These are phyloP conservation scores for Debaryomyces subglobosus DNA, from an alignment of 1,139 yeast genomes.

Conservation along the genomic window DNA sequence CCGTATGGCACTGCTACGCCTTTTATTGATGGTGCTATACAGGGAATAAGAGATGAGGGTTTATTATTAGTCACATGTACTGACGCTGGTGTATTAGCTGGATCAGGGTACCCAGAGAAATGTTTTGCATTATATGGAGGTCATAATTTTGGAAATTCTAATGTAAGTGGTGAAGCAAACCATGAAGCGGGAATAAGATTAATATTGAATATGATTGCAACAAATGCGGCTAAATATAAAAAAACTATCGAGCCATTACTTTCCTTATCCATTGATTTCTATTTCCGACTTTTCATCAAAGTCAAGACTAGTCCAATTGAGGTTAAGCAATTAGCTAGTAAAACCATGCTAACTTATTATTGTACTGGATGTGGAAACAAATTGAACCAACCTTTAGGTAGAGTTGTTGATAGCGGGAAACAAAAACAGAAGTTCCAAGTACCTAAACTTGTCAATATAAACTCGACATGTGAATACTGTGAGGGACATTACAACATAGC, in stretches of 20 bases:
- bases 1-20: constrained; percentile 99
- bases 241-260: constrained; percentile 84
- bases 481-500: constrained; percentile 72
- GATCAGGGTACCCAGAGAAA: constrained; percentile 94
- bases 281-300: constrained; percentile 80
- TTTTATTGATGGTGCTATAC: constrained; percentile 87
- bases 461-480: constrained; percentile 68
- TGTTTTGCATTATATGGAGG: constrained; percentile 93
- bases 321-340: constrained; percentile 75
- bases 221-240: constrained; percentile 88
- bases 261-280: constrained; percentile 86
- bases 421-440: constrained; percentile 37
- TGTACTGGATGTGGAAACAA: constrained; percentile 88
- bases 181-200: constrained; percentile 93
- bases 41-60: constrained; percentile 80
- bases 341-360: constrained; percentile 76
- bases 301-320: constrained; percentile 76
- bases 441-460: constrained; percentile 46
- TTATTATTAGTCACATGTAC: constrained; percentile 90
- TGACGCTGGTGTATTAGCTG: constrained; percentile 93
- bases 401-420: constrained; percentile 43
- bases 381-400: constrained; percentile 74
- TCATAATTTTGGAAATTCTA: constrained; percentile 67
- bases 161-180: constrained; percentile 76
- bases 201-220: constrained; percentile 73